Conservation (phyloP, 805 yeast species). For the Pichia ethanolica region DNA sequence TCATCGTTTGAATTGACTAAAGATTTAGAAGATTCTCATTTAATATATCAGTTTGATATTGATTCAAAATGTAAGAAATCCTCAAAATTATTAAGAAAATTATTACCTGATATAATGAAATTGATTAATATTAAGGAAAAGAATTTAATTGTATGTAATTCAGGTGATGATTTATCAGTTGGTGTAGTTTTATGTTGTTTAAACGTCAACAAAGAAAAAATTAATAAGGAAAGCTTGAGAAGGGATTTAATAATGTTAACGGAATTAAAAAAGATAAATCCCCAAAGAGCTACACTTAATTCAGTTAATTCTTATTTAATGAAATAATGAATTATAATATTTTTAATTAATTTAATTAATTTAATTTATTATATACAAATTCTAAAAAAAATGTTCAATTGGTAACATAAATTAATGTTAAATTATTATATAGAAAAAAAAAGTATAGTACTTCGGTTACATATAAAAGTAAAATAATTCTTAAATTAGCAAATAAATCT, state of each 20-base stretch:
- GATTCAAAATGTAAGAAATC: conserved; percentile 49
- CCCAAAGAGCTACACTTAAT: conserved; percentile 71
- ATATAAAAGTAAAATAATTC: too few species aligned
- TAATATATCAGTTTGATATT: conserved; percentile 16
- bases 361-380: too few species aligned
- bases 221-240: conserved; percentile 25
- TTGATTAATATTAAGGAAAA: conserved; percentile 17
- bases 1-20: conserved; percentile 6
- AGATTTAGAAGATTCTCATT: conserved; percentile 3
- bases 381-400: too few species aligned
- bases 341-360: not conserved
- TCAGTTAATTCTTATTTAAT: conserved; percentile 56
- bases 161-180: conserved; percentile 59
- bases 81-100: conserved; percentile 47
- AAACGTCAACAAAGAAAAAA: conserved; percentile 27
- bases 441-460: too few species aligned
- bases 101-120: conserved; percentile 37
- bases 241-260: conserved; percentile 47
- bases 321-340: conserved; percentile 22
- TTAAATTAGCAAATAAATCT: too few species aligned
- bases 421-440: too few species aligned
- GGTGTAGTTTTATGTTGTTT: conserved; percentile 51
- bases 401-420: too few species aligned
- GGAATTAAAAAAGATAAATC: conserved; percentile 46
- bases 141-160: conserved; percentile 48